phyloP scores from a whole-genome alignment of 2,329 filamentous ascomycete genomes.

The Scedosporium dehoogii region DNA sequence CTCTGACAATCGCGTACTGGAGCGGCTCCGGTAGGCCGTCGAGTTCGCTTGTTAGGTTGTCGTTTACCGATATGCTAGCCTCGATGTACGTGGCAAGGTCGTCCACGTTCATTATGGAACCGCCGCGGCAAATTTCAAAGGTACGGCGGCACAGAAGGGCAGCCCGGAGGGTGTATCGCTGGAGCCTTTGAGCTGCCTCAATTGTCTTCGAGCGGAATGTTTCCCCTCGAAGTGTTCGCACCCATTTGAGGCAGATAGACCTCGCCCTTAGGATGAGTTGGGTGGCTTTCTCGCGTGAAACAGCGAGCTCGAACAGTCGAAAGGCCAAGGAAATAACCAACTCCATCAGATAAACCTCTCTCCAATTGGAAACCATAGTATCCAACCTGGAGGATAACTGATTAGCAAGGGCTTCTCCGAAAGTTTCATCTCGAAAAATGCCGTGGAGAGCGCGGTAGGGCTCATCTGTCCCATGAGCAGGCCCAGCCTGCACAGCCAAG shows the following conservation, averaged over 20 bases:
- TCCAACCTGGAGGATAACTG: slow-evolving; percentile 34
- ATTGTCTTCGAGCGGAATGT: slow-evolving; percentile 25
- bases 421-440: slow-evolving; percentile 36
- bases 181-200: slow-evolving; percentile 14
- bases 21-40: slow-evolving; percentile 6
- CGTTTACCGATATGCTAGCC: slow-evolving; percentile 17
- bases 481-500: slow-evolving; percentile 46
- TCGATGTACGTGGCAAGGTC: slow-evolving; percentile 12
- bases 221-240: slow-evolving; percentile 33
- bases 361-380: slow-evolving; percentile 43
- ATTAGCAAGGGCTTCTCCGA: slow-evolving; percentile 36
- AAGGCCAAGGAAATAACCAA: slow-evolving; percentile 41
- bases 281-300: neutral
- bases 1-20: too few species aligned
- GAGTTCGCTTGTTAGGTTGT: slow-evolving; percentile 15
- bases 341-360: slow-evolving; percentile 49
- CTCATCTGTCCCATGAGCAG: slow-evolving; percentile 18
- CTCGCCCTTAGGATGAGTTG: neutral
- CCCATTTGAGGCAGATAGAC: slow-evolving; percentile 38
- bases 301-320: slow-evolving; percentile 20
- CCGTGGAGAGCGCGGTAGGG: slow-evolving; percentile 32
- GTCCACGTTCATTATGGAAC: neutral
- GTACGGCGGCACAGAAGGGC: slow-evolving; percentile 43
- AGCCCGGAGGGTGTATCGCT: slow-evolving; percentile 40
- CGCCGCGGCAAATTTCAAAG: slow-evolving; percentile 14